phyloP scores from a whole-genome alignment of 1,139 yeast species.

The Protomyces arabidopsidicola region DNA sequence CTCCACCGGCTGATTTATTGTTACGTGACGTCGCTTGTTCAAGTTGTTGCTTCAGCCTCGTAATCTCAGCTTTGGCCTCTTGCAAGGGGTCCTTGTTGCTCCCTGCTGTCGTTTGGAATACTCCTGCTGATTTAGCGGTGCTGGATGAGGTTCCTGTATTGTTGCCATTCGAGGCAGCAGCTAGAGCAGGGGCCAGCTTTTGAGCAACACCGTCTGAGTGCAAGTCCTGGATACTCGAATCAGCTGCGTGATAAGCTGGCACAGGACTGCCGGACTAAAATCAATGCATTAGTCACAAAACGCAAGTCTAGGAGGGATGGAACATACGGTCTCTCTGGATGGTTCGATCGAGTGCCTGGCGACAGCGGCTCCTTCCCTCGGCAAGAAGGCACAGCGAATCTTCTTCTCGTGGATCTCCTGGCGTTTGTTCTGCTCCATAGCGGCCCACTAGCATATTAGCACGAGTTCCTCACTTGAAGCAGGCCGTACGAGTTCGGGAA shows the following conservation, averaged over 20 bases:
- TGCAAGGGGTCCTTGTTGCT: background rate
- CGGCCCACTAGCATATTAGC: slow-evolving; percentile 50
- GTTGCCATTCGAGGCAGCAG: background rate
- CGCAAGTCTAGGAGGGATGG: background rate
- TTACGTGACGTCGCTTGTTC: slow-evolving; percentile 28
- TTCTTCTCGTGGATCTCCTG: slow-evolving; percentile 62
- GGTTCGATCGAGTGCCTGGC: slow-evolving; percentile 9
- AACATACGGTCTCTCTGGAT: background rate
- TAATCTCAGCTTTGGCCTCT: slow-evolving; percentile 32
- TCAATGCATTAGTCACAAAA: background rate
- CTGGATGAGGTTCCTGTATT: background rate
- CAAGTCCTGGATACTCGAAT: slow-evolving; percentile 31
- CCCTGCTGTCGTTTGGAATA: background rate
- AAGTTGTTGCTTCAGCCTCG: slow-evolving; percentile 32
- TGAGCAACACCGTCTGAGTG: background rate
- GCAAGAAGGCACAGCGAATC: slow-evolving; percentile 66
- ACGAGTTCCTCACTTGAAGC: background rate
- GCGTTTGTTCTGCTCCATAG: slow-evolving; percentile 60
- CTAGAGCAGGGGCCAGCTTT: background rate
- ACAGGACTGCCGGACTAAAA: slow-evolving; percentile 20
- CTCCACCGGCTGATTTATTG: slow-evolving; percentile 31
- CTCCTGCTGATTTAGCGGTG: too few relatives aligned
- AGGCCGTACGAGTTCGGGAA: slow-evolving; percentile 28
- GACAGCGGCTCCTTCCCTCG: slow-evolving; percentile 24
- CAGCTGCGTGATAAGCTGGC: slow-evolving; percentile 27